Evolutionary conservation across 768 basidiomycete species (phyloP), one percentile per base, ranked within the genome.

Genomic region (Calocera cornea): DNA sequence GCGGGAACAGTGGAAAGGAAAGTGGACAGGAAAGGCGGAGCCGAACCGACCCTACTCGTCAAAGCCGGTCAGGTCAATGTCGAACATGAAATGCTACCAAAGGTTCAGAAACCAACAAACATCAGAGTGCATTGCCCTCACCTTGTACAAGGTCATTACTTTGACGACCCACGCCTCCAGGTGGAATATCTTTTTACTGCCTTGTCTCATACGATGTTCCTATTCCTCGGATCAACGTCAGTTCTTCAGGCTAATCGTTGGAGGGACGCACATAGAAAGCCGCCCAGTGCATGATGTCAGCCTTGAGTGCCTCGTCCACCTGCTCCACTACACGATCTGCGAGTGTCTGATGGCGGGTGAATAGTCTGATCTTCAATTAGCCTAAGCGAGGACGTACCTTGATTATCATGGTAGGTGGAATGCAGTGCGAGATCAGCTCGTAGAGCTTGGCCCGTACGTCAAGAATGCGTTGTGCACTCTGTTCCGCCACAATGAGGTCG

Each of bases 121-220:
- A 8, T 64, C 54, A 7, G 7, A 47, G 22, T n/a, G 47, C 49
- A 24, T 70, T 7, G 67, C 64, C 29, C 74, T 38, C 66, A 90
- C 90, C 81, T 94, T 94, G 72, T 91, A 88, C 68, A 93, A 69
- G 73, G 85, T 89, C 95, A 98, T 97, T 44, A 94, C 84, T 75
- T 97, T 97, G 34, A 97, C 90, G 1, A 95, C 91, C 89, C 92
- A 98, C 19, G 95, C 95, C 73, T 99, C 95, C 47, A 99, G 83
- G 74, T 99, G 95, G 77, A 88, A 98, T 65, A 99, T 97, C 77
- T 97, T 89, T 76, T 91, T 91, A 74, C 85, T 84, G 2, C 95
- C 95, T 66, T 87, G 80, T n/a, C 92, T 85, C 90, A 98, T 91
- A n/a, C 97, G 87, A 40, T 90, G 83, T 79, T 99, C 95, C 92